Base-by-base conservation (phyloP, 441 rosid genomes). In the Daphne laureola region DNA sequence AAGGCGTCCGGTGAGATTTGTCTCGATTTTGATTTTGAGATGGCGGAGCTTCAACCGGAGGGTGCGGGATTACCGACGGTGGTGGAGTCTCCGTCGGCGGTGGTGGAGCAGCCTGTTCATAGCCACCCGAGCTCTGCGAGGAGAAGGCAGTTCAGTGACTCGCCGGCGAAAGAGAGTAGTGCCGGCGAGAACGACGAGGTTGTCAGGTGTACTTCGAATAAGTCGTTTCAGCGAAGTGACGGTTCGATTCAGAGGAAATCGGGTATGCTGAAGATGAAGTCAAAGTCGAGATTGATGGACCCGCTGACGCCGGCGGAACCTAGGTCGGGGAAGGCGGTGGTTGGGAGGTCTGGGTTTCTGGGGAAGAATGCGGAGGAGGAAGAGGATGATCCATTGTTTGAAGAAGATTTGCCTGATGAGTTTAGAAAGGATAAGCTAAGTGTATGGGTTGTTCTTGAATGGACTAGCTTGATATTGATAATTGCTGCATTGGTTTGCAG, bases 1-100 rank as follows among this genome's bases (percentile, higher is more conserved):
- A 61, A 73, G 49, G 86, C 83, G 23, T 81, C 82, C 12, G 89
- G 90, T 0, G 96, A 86, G 54, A 68, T 85, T 67, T 75, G 77
- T 12, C 64, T 83, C 13, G 90, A 83, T 60, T 66, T 78, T 69
- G 90, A 82, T 59, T 51, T 74, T 31, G 74, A 70, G 45, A 82
- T 79, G 88, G 78, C 64, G 11, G 85, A 82, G 72, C 71, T 75
- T 43, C 71, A 71, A 31, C 38, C 38, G 11, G 61, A 16, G 3
- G 3, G 41, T 4, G 58, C 17, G 36, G 54, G 40, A 42, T 62
- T 72, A 18, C 66, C 81, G 0, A 60, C 75, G 6, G 64, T 73
- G 25, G 53, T 73, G 5, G 81, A 72, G 14, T 53, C 72, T 1
- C 70, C 68, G 4, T 51, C 71, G 38, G 38, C 38, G 3, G 13